Base-by-base conservation (phyloP, 441 rosid species). In the Corymbia calophylla region DNA sequence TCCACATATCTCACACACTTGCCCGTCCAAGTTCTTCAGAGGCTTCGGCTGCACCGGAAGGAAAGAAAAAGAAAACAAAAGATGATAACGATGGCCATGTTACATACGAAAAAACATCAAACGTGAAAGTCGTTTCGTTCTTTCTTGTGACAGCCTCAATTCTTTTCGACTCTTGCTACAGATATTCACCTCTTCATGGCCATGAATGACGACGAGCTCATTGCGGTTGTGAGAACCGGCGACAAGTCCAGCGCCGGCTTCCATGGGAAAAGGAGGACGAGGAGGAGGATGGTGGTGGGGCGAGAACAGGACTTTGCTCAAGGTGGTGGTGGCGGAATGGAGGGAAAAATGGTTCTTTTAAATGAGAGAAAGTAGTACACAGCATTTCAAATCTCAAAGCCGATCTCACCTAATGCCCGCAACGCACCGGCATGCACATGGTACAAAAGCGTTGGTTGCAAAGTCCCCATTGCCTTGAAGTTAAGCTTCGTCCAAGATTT, bases 151-250 rank as follows among this genome's bases (percentile, higher is more conserved):
- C 23, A 51, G 84, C 82, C 51, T 25, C 8, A 39, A 13, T 12
- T 77, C 17, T 44, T 77, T 6, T 77, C 23, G 5, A 77, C 23
- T 47, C 84, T 23, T 44, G 84, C 44, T n/a, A 53, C 49, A 56
- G 23, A 16, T 44, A 60, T 49, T 4, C 92, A 96, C 99, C 99
- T 98, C 99, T 92, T 98, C 99, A 86, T 98, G 99, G 91, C 96
- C 96, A 47, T 97, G 99, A 89, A 98, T 98, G 92, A 97, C 99
- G 15, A 98, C 99, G 53, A 98, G 99, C 93, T 98, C 99, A 18
- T 98, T 98, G 90, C 99, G 98, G 92, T 97, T 98, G 94, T 97
- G 99, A 48, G 99, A 98, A 84, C 99, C 99, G 35, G 99, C 99
- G 4, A 98, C 99, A 21, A 98, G 98, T 86, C 99, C 99, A 77